Evolutionary conservation across 2,329 filamentous ascomycete genomes (phyloP), one percentile per base, ranked within the genome.

Genomic region (Exophiala dermatitidis): DNA sequence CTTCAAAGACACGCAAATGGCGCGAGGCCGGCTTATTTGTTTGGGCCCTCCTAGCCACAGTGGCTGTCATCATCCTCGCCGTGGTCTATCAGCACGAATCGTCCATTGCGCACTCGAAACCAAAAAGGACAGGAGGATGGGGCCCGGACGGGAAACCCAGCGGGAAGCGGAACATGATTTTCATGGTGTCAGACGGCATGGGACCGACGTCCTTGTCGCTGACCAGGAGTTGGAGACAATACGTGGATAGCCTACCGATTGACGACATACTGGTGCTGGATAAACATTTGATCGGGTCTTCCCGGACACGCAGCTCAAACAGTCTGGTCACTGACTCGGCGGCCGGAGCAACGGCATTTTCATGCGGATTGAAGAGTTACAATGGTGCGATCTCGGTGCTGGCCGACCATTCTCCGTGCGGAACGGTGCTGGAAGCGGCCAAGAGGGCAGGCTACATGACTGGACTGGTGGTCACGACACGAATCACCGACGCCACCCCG

Each of bases 151-250:
- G 68, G 19, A 74, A 72, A 58, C 74, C 76, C 52, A 71, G 64
- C 30, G 81, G 83, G 48, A 98, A 97, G 77, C 81, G 88, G 50
- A 98, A 97, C 71, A 77, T 98, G 49, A 85, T 98, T 64, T 97
- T 98, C 76, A 98, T 98, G 93, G 91, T 98, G 36, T 95, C 89
- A 0, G 93, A 98, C 69, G 93, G 93, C 65, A 98, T 98, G 93
- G 93, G 93, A 0, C 93, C 93, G 5, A 88, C 93, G 5, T 91
- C 88, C 63, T 77, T 98, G 50, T 86, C 86, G 29, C 71, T 98
- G 67, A 95, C 93, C 4, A 80, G 93, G 52, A 87, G 84, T 66
- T 98, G 86, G 73, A 83, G 87, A 61, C 93, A 98, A 70, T 80
- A 85, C 62, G 77, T 84, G 50, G 79, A 87, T 37, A 81, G 78